Percentiles rank a stretch among this genome's conserved stretches.
Evolutionary conservation across 169 alveolate species (phyloP).

Genomic region (Cryptosporidium muris): DNA sequence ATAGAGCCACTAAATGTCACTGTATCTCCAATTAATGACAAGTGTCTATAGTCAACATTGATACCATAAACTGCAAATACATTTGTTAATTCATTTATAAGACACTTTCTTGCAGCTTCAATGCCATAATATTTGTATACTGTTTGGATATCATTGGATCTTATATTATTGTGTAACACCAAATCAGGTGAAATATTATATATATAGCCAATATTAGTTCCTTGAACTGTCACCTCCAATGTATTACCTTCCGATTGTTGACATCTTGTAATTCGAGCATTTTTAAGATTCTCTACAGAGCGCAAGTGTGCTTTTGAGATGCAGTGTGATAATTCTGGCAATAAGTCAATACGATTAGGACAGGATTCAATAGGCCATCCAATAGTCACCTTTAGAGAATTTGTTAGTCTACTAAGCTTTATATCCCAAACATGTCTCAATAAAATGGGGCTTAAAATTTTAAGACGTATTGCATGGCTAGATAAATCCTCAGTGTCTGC

Average conservation of each 20-base stretch:
- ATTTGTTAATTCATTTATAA: constrained; percentile 91
- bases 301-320: constrained; percentile 48
- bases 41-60: constrained; percentile 94
- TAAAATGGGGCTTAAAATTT: constrained; percentile 21
- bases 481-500: neutral
- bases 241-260: neutral
- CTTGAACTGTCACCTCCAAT: constrained; percentile 51
- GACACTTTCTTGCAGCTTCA: constrained; percentile 97
- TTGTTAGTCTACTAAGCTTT: constrained; percentile 33
- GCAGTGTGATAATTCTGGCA: constrained; percentile 23
- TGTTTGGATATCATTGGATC: constrained; percentile 93
- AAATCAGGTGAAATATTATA: constrained; percentile 76
- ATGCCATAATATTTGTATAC: constrained; percentile 94
- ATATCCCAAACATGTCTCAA: constrained; percentile 39
- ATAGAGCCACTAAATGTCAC: constrained; percentile 94
- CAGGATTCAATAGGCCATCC: constrained; percentile 51
- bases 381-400: constrained; percentile 6
- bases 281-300: constrained; percentile 22
- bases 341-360: constrained; percentile 54
- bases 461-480: constrained; percentile 14
- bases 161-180: constrained; percentile 88
- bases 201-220: constrained; percentile 60
- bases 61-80: constrained; percentile 97
- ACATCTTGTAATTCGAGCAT: constrained; percentile 61
- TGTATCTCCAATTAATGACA: constrained; percentile 95